Conservation (phyloP, 2,329 filamentous ascomycete species). For the Trichophyton mentagrophytes region DNA sequence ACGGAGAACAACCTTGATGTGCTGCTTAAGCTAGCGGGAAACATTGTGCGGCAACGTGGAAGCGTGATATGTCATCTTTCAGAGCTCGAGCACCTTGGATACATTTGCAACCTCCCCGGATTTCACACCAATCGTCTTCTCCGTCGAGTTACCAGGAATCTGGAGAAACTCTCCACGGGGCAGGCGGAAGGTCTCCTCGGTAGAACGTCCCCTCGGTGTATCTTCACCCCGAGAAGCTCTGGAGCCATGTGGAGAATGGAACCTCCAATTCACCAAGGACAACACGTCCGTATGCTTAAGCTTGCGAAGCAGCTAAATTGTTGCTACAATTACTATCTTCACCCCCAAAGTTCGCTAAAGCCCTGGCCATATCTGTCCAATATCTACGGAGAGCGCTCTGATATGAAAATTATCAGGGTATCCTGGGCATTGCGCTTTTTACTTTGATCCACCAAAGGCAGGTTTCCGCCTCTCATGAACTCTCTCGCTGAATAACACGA, state of each 20-base stretch:
- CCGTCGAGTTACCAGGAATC: background rate
- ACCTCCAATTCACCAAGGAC: background rate
- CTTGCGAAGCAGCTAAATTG: background rate
- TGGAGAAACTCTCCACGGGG: background rate
- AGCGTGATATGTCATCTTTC: background rate
- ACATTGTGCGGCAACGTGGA: background rate
- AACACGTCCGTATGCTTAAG: background rate
- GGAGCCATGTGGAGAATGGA: constrained; percentile 2
- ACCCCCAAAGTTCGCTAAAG: background rate
- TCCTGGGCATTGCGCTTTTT: background rate
- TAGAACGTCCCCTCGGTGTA: background rate
- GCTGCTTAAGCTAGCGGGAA: background rate
- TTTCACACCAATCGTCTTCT: background rate
- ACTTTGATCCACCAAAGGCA: background rate
- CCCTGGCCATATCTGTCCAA: background rate
- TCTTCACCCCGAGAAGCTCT: background rate
- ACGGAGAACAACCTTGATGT: background rate
- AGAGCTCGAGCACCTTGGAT: background rate
- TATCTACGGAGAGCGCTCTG: background rate
- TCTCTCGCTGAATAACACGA: background rate
- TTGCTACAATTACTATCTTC: background rate
- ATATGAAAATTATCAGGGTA: background rate
- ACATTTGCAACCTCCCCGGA: too few relatives aligned
- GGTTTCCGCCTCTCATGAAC: background rate
- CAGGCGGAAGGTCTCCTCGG: background rate